Evolutionary conservation across 176 grass and related monocot genomes (phyloP).

Genomic region (Phyllostachys edulis): DNA sequence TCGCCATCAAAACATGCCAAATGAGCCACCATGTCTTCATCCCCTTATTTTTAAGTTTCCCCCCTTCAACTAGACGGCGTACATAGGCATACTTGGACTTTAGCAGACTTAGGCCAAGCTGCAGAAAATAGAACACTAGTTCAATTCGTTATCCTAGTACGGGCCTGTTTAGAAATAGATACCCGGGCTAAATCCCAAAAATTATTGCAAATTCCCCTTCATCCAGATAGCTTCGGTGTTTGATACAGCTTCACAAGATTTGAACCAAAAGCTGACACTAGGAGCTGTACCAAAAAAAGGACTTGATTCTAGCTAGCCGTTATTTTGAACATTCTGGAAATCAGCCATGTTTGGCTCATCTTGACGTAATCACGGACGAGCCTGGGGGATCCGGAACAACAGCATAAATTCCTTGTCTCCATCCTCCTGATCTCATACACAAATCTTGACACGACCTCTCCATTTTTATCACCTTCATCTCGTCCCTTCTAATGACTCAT

Average conservation of each 20-base stretch:
- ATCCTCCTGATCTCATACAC: not conserved
- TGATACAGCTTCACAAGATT: too few species aligned
- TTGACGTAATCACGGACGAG: too few species aligned
- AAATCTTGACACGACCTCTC: not conserved
- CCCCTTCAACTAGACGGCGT: too few species aligned
- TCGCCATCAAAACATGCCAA: too few species aligned
- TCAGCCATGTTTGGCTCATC: too few species aligned
- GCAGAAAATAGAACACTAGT: not conserved
- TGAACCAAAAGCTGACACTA: accelerated
- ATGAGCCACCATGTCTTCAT: too few species aligned
- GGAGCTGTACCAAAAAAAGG: too few species aligned
- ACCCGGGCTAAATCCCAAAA: not conserved
- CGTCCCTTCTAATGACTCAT: not conserved
- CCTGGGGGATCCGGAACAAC: not conserved
- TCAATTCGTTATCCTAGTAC: not conserved
- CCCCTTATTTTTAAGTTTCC: too few species aligned
- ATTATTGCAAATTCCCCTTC: not conserved
- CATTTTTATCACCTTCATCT: not conserved
- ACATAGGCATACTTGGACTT: not conserved
- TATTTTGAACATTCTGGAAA: not conserved
- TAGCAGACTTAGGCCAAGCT: not conserved
- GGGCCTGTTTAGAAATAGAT: not conserved
- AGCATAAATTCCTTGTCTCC: not conserved
- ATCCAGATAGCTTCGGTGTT: too few species aligned
- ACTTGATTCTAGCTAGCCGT: not conserved